Base-by-base conservation (phyloP, 2,329 filamentous ascomycete genomes). In the Colletotrichum truncatum region DNA sequence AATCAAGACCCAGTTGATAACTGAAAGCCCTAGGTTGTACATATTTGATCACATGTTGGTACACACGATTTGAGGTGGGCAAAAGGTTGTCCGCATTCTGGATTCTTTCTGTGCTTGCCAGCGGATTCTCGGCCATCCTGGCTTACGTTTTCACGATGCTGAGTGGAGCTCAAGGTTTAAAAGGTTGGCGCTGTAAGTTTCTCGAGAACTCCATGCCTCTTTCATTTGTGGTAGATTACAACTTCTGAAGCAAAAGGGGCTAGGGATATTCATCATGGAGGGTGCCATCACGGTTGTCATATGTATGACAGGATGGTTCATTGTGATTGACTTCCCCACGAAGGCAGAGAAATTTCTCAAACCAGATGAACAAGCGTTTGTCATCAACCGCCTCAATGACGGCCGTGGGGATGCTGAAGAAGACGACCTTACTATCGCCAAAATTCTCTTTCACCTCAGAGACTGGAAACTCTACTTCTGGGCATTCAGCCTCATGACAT, bases 111-210 rank as follows among this genome's bases (percentile, higher is more conserved):
- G 71, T 68, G 39, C 72, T 73, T 3, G 75, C 67, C 4, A n/a
- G n/a, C n/a, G n/a, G n/a, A n/a, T n/a, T n/a, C 73, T 75, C 54
- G 71, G 70, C 69, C 12, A 70, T 73, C n/a, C 58, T 73, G 8
- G 69, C 71, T 6, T 72, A 69, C 28, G 69, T 52, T 10, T 41
- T 73, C 18, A 76, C 79, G 14, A 77, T 79, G 12, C 75, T 85
- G 10, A 79, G 85, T 30, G 81, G 80, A 8, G 71, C 70, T 6
- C 77, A 76, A 34, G 80, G 81, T 1, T 74, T 85, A 10, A 71
- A 74, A 6, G 83, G 82, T 5, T 85, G 59, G 67, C 62, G 60
- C 6, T 68, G 55, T 36, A 76, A 57, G 54, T 34, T 9, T 12
- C 2, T 28, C n/a, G n/a, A 82, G 21, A 4, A 2, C 1, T 6